Base-by-base conservation (phyloP, 768 basidiomycete species). In the Rhizopogon roseolus region DNA sequence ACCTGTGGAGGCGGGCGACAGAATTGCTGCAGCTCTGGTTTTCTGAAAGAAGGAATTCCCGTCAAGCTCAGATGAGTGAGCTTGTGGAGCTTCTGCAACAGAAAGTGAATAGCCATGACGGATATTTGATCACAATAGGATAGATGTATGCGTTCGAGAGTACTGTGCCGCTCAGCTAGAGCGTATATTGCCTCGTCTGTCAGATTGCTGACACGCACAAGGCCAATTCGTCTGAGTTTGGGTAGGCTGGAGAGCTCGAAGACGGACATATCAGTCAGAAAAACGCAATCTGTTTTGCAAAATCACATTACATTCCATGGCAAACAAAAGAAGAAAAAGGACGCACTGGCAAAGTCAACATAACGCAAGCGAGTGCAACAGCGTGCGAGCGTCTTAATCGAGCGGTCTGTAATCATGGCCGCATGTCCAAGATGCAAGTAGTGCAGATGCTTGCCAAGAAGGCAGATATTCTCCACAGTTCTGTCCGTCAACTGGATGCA, bases 111-210 rank as follows among this genome's bases (percentile, higher is more conserved):
- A 16, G 94, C 94, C 74, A 86, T 81, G 61, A 98, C 90, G 6
- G 90, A 85, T 53, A 99, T 88, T 64, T 95, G 90, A 67, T 97
- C 93, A 69, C 97, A 99, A 66, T 98, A 98, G 2, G 93, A 97
- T 46, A 99, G 76, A 71, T 99, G 97, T 19, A 99, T 93, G 39
- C 97, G 87, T 67, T 99, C 97, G 22, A 98, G 78, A 8, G 92
- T 88, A 28, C 84, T 82, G 62, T 91, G 85, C 14, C 93, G 82
- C 57, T 93, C 89, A 8, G 85, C 91, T 9, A 99, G 81, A 1
- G 94, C 80, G 65, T 89, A 90, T 32, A 98, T 85, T 2, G 93
- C 93, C 62, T 96, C 85, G 65, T 99, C 97, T 10, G 97, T 99
- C 53, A 99, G 74, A 61, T 94, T 92, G 66, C 76, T 83, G 46